Evolutionary conservation across 1,284 basidiomycete genomes (phyloP).

Genomic region (Austroboletus niveus): DNA sequence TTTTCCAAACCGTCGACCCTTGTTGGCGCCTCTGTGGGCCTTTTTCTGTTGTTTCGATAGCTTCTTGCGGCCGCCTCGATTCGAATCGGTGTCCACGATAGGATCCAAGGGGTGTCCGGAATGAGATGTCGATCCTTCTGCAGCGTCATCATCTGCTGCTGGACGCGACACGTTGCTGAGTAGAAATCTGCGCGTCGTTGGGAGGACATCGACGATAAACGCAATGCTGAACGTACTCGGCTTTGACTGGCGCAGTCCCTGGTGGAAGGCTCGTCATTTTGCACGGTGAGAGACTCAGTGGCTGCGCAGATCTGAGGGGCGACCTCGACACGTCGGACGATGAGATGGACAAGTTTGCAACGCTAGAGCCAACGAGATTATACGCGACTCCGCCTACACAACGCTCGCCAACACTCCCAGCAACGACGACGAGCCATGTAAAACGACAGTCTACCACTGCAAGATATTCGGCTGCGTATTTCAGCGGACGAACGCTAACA

Average conservation of each 20-base stretch:
- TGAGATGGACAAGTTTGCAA: slow-evolving; percentile 74
- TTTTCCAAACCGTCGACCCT: slow-evolving; percentile 70
- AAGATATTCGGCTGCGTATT: slow-evolving; percentile 11
- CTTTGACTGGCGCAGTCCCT: slow-evolving; percentile 74
- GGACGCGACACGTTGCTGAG: slow-evolving; percentile 41
- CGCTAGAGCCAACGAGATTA: slow-evolving; percentile 74
- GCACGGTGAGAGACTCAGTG: slow-evolving; percentile 4
- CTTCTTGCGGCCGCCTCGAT: slow-evolving; percentile 43
- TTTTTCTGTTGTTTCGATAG: slow-evolving; percentile 65
- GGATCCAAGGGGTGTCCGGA: slow-evolving; percentile 23
- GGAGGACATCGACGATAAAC: not conserved
- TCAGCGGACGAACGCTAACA: slow-evolving; percentile 23
- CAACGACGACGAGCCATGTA: not conserved
- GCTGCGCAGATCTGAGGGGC: slow-evolving; percentile 9
- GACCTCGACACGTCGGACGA: not conserved
- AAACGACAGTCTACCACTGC: slow-evolving; percentile 11
- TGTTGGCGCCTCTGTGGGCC: slow-evolving; percentile 74
- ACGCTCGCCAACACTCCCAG: slow-evolving; percentile 1
- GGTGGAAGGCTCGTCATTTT: slow-evolving; percentile 26
- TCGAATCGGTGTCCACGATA: slow-evolving; percentile 25
- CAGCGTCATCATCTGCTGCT: slow-evolving; percentile 71
- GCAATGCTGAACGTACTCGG: slow-evolving; percentile 52
- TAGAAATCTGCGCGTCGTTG: slow-evolving; percentile 50
- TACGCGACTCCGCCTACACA: slow-evolving; percentile 34
- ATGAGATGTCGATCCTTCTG: slow-evolving; percentile 60